Conservation (phyloP, 2,329 filamentous ascomycete genomes). For the Hypoxylon sp. region DNA sequence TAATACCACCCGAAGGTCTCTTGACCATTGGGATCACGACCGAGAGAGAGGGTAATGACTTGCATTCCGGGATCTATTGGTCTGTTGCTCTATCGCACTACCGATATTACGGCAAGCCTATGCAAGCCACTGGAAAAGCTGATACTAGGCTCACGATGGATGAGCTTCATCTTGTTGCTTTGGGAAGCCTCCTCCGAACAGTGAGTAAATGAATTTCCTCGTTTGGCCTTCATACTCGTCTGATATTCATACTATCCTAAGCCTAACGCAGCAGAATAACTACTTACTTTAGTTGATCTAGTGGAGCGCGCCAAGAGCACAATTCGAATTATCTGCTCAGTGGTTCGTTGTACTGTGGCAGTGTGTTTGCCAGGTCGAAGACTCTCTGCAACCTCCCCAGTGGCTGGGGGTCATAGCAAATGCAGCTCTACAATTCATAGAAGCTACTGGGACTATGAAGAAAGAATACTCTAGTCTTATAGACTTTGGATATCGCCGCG, state of each 20-base stretch:
- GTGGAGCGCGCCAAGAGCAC: constrained; percentile 1
- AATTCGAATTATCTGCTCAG: background rate
- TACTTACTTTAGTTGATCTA: background rate
- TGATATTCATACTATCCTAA: background rate
- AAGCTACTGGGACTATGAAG: background rate
- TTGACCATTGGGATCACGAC: constrained; percentile 2
- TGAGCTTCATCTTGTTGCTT: constrained; percentile 1
- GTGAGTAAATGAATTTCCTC: background rate
- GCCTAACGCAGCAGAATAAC: background rate
- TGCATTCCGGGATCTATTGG: background rate
- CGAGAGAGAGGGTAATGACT: background rate
- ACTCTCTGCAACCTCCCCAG: background rate
- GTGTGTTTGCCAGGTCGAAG: background rate
- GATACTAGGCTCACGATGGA: constrained; percentile 4
- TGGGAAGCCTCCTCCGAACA: constrained; percentile 2
- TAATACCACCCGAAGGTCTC: background rate
- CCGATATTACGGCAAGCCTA: constrained; percentile 4
- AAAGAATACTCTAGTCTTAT: background rate
- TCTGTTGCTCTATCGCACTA: constrained; percentile 1
- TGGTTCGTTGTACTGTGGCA: background rate
- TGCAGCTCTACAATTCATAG: background rate
- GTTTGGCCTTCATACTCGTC: background rate
- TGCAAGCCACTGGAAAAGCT: background rate
- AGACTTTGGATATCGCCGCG: constrained; percentile 3
- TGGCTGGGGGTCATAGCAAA: background rate